Base-by-base conservation (phyloP, 2,329 filamentous ascomycete genomes). In the Pseudogymnoascus sp. region DNA sequence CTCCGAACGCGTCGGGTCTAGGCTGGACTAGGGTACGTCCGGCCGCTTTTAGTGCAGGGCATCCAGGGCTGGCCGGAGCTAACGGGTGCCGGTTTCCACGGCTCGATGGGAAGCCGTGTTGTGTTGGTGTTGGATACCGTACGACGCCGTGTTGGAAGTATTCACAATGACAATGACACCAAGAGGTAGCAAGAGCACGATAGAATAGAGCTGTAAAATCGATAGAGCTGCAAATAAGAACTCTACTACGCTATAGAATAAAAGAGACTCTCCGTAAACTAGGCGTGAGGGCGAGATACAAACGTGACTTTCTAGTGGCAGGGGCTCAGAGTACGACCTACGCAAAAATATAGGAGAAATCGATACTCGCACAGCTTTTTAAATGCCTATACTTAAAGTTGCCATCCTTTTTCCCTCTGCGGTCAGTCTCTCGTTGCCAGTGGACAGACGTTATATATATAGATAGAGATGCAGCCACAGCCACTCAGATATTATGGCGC, bases 21-120 rank as follows among this genome's bases (percentile, higher is more conserved):
- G 49, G 28, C 49, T 55, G 9, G 16, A 35, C 49, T 55, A 55
- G 49, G 49, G 49, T 55, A 35, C 3, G 28, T 55, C 49, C 49
- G 49, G 16, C 49, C 49, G 49, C 6, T 14, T 55, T 55, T 55
- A 55, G 49, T 21, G 28, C 49, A 55, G 49, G 49, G 49, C 49
- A 33, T 35, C 3, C 49, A 55, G 49, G 49, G 49, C 49, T 55
- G 28, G 5, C 49, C 49, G 49, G 49, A 33, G 23, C 49, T 55
- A 55, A 55, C 25, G 49, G 49, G 49, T 55, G 49, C 49, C 49
- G 49, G 28, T 4, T 55, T 33, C 5, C 9, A 55, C 49, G 49
- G 49, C 28, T 18, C 9, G 23, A 16, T 28, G 23, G 43, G 28
- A 31, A 31, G 28, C 28, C 28, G 28, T 11, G 28, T 31, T 9